Percentiles rank a stretch among this genome's conserved stretches.
Conservation (phyloP, 2,329 filamentous ascomycete species). For the Acarospora socialis region DNA sequence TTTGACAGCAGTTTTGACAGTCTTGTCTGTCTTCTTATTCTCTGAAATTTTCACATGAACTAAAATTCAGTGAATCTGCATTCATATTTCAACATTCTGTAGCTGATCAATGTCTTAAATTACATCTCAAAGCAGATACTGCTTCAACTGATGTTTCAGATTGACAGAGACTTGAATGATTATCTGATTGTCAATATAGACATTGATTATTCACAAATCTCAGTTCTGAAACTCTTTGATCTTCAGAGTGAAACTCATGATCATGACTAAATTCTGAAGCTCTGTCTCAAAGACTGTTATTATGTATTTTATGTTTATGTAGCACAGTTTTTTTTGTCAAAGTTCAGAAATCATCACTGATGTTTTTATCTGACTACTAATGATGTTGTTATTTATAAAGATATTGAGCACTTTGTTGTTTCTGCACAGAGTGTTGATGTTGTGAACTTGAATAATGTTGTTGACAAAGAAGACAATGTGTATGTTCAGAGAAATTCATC, state of each 20-base stretch:
- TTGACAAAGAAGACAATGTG: background rate
- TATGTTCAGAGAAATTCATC: background rate
- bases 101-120: background rate
- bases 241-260: background rate
- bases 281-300: background rate
- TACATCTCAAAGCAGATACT: background rate
- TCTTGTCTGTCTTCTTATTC: too few relatives aligned
- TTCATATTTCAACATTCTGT: background rate
- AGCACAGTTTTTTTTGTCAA: background rate
- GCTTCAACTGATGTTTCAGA: background rate
- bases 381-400: background rate
- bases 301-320: background rate
- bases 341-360: background rate
- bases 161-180: background rate
- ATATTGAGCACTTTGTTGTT: background rate
- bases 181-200: background rate
- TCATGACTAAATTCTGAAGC: background rate
- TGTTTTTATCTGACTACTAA: background rate
- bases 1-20: too few relatives aligned
- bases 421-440: background rate
- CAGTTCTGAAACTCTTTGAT: background rate
- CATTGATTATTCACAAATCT: background rate
- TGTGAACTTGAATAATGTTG: background rate
- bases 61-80: background rate
- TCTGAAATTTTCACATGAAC: too few relatives aligned